Percentiles rank a stretch among this genome's conserved stretches.
Evolutionary conservation across 2,329 filamentous ascomycete genomes (phyloP).

Genomic region (Fusarium bactridioides): DNA sequence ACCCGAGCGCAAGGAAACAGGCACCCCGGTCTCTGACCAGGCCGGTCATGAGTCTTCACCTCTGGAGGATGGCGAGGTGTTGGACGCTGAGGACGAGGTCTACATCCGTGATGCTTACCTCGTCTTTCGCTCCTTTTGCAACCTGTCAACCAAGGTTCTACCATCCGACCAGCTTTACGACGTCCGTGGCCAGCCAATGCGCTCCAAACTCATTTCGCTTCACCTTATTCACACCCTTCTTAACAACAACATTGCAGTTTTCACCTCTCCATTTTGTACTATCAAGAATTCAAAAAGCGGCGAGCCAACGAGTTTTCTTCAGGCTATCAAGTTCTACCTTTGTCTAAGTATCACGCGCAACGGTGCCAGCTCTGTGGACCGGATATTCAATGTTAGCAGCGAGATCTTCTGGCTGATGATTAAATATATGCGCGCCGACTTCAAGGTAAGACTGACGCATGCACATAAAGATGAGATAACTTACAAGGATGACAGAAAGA

Average conservation of each 20-base stretch:
- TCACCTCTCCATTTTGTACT: slow-evolving; percentile 89
- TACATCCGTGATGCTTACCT: slow-evolving; percentile 97
- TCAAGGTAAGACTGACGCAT: slow-evolving; percentile 71
- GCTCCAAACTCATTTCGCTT: slow-evolving; percentile 93
- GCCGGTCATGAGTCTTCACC: slow-evolving; percentile 61
- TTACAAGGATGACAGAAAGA: slow-evolving; percentile 72
- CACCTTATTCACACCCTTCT: slow-evolving; percentile 95
- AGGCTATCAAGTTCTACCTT: slow-evolving; percentile 96
- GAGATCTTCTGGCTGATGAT: slow-evolving; percentile 99
- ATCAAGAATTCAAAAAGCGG: slow-evolving; percentile 91
- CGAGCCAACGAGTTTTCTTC: slow-evolving; percentile 87
- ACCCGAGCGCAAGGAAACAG: slow-evolving; percentile 52
- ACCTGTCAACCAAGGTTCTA: slow-evolving; percentile 91
- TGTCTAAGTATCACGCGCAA: slow-evolving; percentile 95
- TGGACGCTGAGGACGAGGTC: slow-evolving; percentile 86
- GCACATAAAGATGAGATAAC: neutral
- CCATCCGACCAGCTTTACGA: slow-evolving; percentile 92
- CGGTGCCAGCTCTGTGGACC: slow-evolving; percentile 89
- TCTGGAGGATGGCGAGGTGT: slow-evolving; percentile 65
- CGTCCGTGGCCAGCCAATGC: slow-evolving; percentile 92
- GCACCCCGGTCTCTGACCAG: slow-evolving; percentile 60
- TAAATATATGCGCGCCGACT: slow-evolving; percentile 88
- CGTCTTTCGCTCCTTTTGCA: slow-evolving; percentile 97
- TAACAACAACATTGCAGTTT: slow-evolving; percentile 91
- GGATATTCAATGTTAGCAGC: slow-evolving; percentile 93